Conservation (phyloP, 352 stramenopile genomes). For the Hyphochytrium catenoides region DNA sequence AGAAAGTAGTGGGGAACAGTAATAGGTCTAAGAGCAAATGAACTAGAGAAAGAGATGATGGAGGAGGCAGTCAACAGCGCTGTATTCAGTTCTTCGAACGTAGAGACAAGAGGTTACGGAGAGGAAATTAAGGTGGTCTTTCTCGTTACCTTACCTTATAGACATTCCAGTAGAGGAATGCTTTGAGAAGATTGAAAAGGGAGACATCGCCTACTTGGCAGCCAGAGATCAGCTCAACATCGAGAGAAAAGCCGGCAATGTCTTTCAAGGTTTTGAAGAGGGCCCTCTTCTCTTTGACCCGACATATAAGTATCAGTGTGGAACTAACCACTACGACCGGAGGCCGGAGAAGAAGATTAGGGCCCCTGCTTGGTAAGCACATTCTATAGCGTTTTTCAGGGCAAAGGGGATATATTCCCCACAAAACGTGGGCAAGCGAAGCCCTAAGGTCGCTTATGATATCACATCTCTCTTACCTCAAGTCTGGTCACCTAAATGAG, state of each 20-base stretch:
- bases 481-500: no score
- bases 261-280: slow-evolving; percentile 70
- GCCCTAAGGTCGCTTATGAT: no score
- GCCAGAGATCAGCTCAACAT: slow-evolving; percentile 24
- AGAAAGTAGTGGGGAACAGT: no score
- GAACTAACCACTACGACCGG: slow-evolving; percentile 84
- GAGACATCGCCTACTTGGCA: slow-evolving; percentile 9
- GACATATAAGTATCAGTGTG: slow-evolving; percentile 94
- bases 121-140: no score
- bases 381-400: no score
- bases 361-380: slow-evolving; percentile 87
- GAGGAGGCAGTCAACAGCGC: no score
- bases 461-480: no score
- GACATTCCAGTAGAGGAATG: slow-evolving; percentile 36
- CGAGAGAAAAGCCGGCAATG: slow-evolving; percentile 34
- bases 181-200: slow-evolving; percentile 15
- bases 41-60: no score
- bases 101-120: no score
- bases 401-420: slow-evolving; percentile 7
- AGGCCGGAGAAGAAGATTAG: slow-evolving; percentile 95
- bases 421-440: slow-evolving; percentile 4
- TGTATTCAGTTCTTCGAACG: no score
- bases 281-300: slow-evolving; percentile 69
- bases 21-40: no score
- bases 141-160: no score